Evolutionary conservation across 2,329 filamentous ascomycete genomes (phyloP), one percentile per base, ranked within the genome.

Genomic region (Fusarium palustre): DNA sequence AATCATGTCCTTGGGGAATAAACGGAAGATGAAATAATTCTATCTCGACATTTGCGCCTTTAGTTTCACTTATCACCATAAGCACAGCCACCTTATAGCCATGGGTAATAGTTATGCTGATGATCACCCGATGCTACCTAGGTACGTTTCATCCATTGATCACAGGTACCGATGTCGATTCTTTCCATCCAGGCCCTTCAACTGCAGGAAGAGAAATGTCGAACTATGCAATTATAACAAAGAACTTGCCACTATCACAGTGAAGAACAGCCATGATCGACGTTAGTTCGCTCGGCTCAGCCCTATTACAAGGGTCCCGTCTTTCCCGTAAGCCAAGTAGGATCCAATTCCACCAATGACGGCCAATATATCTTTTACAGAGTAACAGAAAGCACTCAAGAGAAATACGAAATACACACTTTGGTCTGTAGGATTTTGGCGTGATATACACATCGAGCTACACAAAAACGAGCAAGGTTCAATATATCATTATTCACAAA

Each of bases 401-500:
- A 13, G 46, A n/a, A n/a, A n/a, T n/a, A n/a, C n/a, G n/a, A 30
- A 3, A 30, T 11, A 30, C 9, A 28, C 28, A 28, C 28, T 30
- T 30, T 30, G 28, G 10, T 11, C 28, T 30, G 9, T 30, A 11
- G 10, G 28, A 30, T 30, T 30, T 30, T 10, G 10, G 15, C 10
- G 22, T 18, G 11, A 5, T 30, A 16, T 48, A 16, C 20, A 38
- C 31, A 18, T 16, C 7, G 20, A 24, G 24, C 13, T 22, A 24
- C n/a, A 43, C 36, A 15, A 15, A 15, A 15, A 15, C 18, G 3
- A 24, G 24, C 20, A 22, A 12, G 2, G 12, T 6, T 13, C 11
- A 25, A 20, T 8, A 7, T 45, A 12, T 68, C 59, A 38, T 69
- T 54, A 71, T 25, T 71, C 69, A 45, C 74, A 59, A 49, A 52